Base-by-base conservation (phyloP, 2,329 filamentous ascomycete genomes). In the Falciphora oryzae region DNA sequence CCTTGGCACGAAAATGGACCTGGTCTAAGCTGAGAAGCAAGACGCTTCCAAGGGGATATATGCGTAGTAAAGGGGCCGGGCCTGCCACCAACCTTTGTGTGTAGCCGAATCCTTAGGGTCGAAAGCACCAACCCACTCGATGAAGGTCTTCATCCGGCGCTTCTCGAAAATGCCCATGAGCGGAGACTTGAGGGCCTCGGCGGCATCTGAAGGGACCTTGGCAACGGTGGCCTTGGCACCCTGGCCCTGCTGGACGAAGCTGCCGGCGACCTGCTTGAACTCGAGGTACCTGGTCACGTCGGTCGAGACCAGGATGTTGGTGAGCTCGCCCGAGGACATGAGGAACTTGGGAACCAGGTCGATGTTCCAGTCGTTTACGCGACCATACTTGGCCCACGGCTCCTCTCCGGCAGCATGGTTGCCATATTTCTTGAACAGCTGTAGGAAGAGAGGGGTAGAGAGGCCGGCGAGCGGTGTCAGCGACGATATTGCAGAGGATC, bases 81-180 rank as follows among this genome's bases (percentile, higher is more conserved):
- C 29, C 29, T 44, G 35, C 13, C 35, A 76, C 83, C 69, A 78
- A 96, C 94, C 94, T 78, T 95, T 94, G 85, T 98, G 93, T 72
- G 92, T 93, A 63, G 87, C 82, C 44, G 93, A 85, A 75, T 99
- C 90, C 70, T 91, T 89, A 75, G 83, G 76, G 74, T 97, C 89
- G 76, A 96, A 97, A 68, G 86, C 86, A 69, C 93, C 94, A 72
- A 97, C 87, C 92, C 93, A 98, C 79, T 97, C 92, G 72, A 98
- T 86, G 81, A 98, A 99, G 78, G 88, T 90, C 87, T 96, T 96
- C 79, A 96, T 96, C 73, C 95, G 86, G 73, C 93, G 89, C 87
- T 99, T 99, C 85, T 99, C 95, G 69, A 97, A 97, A 66, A 98
- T 83, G 66, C 95, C 95, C 92, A 99, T 97, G 73, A 99, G 82